Evolutionary conservation across 495 filamentous ascomycete species (phyloP).

Genomic region (Rhypophila decipiens): DNA sequence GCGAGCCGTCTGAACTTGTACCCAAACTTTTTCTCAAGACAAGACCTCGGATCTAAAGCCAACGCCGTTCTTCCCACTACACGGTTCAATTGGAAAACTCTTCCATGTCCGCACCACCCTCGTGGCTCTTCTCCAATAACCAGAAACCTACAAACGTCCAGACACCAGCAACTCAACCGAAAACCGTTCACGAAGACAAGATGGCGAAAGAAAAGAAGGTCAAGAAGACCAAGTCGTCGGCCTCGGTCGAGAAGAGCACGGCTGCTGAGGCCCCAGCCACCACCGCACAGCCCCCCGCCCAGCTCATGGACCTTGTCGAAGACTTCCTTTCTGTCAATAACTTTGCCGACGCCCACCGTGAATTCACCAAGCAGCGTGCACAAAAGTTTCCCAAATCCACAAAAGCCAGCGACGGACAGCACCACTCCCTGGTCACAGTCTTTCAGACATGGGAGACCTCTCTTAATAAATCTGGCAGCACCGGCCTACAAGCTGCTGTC

Average conservation of each 20-base stretch:
- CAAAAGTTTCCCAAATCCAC: constrained; percentile 36
- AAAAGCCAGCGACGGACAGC: constrained; percentile 23
- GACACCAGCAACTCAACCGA: background rate
- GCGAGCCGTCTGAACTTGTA: background rate
- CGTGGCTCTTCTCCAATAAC: constrained; percentile 45
- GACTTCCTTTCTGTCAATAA: constrained; percentile 61
- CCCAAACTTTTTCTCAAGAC: background rate
- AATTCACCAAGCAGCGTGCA: constrained; percentile 53
- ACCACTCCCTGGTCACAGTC: constrained; percentile 34
- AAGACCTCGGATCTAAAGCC: constrained; percentile 6
- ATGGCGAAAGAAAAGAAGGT: constrained; percentile 15
- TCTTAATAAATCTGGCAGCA: constrained; percentile 14
- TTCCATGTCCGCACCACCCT: constrained; percentile 30
- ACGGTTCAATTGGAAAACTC: background rate
- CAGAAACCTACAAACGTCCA: constrained; percentile 9
- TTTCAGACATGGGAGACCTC: constrained; percentile 44
- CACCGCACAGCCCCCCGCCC: constrained; percentile 38
- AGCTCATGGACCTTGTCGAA: constrained; percentile 60
- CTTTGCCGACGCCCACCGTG: constrained; percentile 50
- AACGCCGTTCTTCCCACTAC: background rate
- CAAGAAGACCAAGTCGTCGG: constrained; percentile 18
- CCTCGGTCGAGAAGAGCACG: background rate
- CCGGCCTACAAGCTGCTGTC: constrained; percentile 26
- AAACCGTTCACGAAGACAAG: constrained; percentile 4
- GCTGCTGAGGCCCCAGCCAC: constrained; percentile 21